Evolutionary conservation across 2,329 filamentous ascomycete species (phyloP).

Genomic region (Xylariaceae sp.): DNA sequence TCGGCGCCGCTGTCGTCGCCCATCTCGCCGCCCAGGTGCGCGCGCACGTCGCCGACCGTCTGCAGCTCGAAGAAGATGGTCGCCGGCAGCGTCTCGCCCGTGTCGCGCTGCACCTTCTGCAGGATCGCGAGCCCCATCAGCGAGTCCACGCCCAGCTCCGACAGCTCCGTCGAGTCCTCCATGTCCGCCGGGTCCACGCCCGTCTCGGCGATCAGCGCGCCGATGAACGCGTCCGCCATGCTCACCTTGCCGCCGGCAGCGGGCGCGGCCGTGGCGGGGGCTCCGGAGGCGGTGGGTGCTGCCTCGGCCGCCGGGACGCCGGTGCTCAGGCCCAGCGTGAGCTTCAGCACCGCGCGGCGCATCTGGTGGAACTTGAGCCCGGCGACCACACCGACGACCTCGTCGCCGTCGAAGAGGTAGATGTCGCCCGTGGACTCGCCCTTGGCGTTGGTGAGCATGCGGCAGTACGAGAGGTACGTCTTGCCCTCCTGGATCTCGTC

Average conservation of each 20-base stretch:
- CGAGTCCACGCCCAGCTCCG: constrained; percentile 21
- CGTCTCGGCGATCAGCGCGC: constrained; percentile 15
- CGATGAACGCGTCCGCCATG: constrained; percentile 8
- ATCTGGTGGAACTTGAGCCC: constrained; percentile 12
- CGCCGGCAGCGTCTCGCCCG: constrained; percentile 11
- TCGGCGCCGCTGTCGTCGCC: neutral
- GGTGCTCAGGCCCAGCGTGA: constrained; percentile 7
- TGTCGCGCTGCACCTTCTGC: constrained; percentile 13
- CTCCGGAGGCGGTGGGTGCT: neutral
- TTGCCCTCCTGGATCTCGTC: constrained; percentile 7
- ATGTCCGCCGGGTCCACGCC: constrained; percentile 14
- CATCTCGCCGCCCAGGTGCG: constrained; percentile 6
- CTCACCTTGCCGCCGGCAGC: neutral
- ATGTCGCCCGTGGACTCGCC: constrained; percentile 12
- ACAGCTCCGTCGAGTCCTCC: constrained; percentile 11
- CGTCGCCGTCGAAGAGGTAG: constrained; percentile 12
- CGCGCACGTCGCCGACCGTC: constrained; percentile 13
- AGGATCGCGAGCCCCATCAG: constrained; percentile 20
- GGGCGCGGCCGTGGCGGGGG: neutral
- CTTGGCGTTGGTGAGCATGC: constrained; percentile 7
- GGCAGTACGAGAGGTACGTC: constrained; percentile 14
- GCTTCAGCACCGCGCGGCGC: constrained; percentile 9
- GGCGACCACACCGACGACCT: constrained; percentile 9
- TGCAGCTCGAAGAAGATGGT: constrained; percentile 13
- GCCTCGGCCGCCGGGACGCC: neutral